Conservation (phyloP, 306 rosid genomes). For the Calophaca sinica region DNA sequence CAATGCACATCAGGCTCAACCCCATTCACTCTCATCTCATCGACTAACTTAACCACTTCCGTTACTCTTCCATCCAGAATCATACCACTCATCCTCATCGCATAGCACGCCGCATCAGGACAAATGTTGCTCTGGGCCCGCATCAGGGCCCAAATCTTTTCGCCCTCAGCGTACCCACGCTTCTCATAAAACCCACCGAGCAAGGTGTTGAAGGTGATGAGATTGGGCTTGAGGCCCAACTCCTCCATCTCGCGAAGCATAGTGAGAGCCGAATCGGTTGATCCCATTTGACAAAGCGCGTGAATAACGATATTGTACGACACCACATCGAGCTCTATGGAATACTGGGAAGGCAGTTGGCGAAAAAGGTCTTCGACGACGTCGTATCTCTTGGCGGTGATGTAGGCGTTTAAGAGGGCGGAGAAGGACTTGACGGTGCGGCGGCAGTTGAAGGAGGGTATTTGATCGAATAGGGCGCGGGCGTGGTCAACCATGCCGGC, state of each 20-base stretch:
- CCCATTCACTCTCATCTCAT: constrained; percentile 52
- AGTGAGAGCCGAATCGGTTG: constrained; percentile 47
- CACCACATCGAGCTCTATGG: constrained; percentile 39
- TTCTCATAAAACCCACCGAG: constrained; percentile 46
- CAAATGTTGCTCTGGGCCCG: constrained; percentile 40
- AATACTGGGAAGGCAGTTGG: constrained; percentile 35
- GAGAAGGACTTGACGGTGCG: constrained; percentile 52
- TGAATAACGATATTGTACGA: constrained; percentile 54
- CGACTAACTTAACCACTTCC: constrained; percentile 47
- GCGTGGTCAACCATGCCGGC: constrained; percentile 60
- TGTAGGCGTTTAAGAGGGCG: constrained; percentile 50
- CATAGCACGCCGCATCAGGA: constrained; percentile 43
- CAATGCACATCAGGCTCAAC: constrained; percentile 43
- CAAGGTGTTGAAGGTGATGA: constrained; percentile 50
- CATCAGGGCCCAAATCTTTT: constrained; percentile 55
- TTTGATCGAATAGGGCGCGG: constrained; percentile 56
- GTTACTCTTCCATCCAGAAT: background rate
- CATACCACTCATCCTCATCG: constrained; percentile 52
- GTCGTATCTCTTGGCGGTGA: constrained; percentile 46
- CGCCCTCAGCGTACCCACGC: constrained; percentile 48
- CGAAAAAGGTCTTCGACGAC: constrained; percentile 48
- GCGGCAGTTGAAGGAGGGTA: constrained; percentile 53
- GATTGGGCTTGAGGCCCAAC: constrained; percentile 49
- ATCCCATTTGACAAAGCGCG: constrained; percentile 52
- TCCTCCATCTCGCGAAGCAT: constrained; percentile 45